Evolutionary conservation across 495 filamentous ascomycete genomes (phyloP).

Genomic region (Aspergillus bertholletiae): DNA sequence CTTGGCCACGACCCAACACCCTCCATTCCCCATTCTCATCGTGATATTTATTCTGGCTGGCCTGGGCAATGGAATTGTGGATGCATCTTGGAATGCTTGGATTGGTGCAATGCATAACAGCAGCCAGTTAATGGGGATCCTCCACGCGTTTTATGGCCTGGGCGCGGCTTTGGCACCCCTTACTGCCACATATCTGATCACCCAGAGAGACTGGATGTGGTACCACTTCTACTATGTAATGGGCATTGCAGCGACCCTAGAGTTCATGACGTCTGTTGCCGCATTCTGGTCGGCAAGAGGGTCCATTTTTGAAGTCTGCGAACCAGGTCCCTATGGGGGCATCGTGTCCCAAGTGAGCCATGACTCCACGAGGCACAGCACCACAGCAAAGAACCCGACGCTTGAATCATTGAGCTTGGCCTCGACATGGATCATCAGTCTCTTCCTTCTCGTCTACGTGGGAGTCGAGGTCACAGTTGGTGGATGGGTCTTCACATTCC

Average conservation of each 20-base stretch:
- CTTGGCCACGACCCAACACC: conserved; percentile 50
- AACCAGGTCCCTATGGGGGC: too few species aligned
- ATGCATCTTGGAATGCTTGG: conserved; percentile 62
- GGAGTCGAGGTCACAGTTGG: conserved; percentile 75
- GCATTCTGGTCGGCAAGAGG: not conserved
- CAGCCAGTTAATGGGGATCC: conserved; percentile 52
- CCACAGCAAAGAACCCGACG: not conserved
- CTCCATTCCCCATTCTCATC: conserved; percentile 54
- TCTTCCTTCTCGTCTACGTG: conserved; percentile 71
- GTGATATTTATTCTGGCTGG: conserved; percentile 53
- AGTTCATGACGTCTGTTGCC: not conserved
- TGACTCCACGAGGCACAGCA: too few species aligned
- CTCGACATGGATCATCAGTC: not conserved
- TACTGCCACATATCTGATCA: conserved; percentile 54
- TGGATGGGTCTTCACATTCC: conserved; percentile 60
- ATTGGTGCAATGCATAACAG: conserved; percentile 55
- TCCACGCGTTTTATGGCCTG: conserved; percentile 57
- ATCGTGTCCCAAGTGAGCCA: too few species aligned
- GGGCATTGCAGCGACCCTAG: conserved; percentile 12
- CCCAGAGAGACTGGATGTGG: conserved; percentile 46
- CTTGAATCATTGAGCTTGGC: not conserved
- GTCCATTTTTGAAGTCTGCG: not conserved
- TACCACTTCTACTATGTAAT: conserved; percentile 59
- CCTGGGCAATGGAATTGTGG: conserved; percentile 52
- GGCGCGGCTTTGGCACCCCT: conserved; percentile 52